Evolutionary conservation across 305 asterid genomes (phyloP), one percentile per base, ranked within the genome.

Genomic region (Fraxinus paxiana): DNA sequence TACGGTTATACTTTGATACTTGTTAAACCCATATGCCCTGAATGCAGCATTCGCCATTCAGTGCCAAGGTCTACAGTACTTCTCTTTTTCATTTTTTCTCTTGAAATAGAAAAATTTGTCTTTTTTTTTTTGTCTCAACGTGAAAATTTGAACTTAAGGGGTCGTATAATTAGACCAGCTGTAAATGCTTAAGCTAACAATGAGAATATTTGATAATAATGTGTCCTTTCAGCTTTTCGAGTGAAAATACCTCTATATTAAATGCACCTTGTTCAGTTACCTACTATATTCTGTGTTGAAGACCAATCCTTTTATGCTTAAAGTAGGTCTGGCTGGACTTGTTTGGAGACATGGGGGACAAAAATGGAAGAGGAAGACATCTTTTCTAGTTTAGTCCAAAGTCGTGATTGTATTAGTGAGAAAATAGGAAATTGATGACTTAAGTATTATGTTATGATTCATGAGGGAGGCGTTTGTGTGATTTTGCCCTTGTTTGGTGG

Each of bases 121-220:
- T 0, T 35, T 35, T 31, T 31, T 77, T 24, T 48, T 72, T 35
- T 12, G 24, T 48, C 65, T 63, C 61, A 37, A 43, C 28, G 12
- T 38, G 35, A 22, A 34, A 65, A 67, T 6, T 24, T 13, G 4
- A 89, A 89, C 33, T 15, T 89, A 46, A 86, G 82, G 15, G 22
- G 33, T 41, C 46, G 10, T 41, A 35, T 15, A 48, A 43, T 43
- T 75, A 33, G 43, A 31, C 13, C 3, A 24, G 65, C 63, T 78
- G 59, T 73, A 31, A 73, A 33, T n/a, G 34, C 51, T 79, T 70
- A 48, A 13, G 65, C 67, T 22, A 22, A 61, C 70, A 73, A 7
- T 28, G 35, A 17, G 65, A 56, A 56, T 17, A 10, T 17, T 6
- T 22, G 56, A 56, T 43, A 26, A 5, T 54, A 10, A 65, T 46